Evolutionary conservation across 805 yeast species (phyloP), one percentile per base, ranked within the genome.

Genomic region (Saturnispora sanitii): DNA sequence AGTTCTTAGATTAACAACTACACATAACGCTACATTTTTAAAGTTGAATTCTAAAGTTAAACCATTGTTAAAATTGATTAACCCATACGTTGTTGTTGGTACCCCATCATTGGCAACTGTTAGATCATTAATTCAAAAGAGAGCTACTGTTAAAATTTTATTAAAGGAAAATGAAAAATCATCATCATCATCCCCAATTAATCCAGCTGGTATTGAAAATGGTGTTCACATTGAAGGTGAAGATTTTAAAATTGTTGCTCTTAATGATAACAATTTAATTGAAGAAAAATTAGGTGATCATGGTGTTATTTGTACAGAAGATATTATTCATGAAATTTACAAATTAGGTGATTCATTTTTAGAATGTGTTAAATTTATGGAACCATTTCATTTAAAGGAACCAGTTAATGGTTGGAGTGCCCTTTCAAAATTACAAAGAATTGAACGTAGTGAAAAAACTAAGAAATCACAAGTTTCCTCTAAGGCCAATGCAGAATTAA

Each of bases 231-330:
- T 41, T 15, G 52, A 47, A 33, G 47, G 46, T 28, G 20, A 40
- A 13, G 45, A 38, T 17, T 43, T 37, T 7, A 44, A 46, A 28
- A 66, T 64, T 35, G 64, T 66, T 30, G 71, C 76, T 44, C 63
- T 83, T 51, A 83, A 82, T 58, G 86, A 79, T 60, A 83, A 83
- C 65, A 78, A 75, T 51, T 61, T 77, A 31, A 79, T 83, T 39
- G 94, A 83, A 62, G 87, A 82, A 52, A 65, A 68, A 52, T 67
- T 83, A 46, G 80, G 80, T 31, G 82, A 79, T 7, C 64, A 67
- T 41, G 87, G 90, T 22, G 65, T 80, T 45, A 76, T 83, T 47
- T 83, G 94, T 73, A 71, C 81, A 16, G 92, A 83, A 64, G 94
- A 83, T 61, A 67, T 83, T 42, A 73, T 83, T 41, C 85, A 79